Base-by-base conservation (phyloP, 768 basidiomycete genomes). In the Brasilioporus rufonigricans region DNA sequence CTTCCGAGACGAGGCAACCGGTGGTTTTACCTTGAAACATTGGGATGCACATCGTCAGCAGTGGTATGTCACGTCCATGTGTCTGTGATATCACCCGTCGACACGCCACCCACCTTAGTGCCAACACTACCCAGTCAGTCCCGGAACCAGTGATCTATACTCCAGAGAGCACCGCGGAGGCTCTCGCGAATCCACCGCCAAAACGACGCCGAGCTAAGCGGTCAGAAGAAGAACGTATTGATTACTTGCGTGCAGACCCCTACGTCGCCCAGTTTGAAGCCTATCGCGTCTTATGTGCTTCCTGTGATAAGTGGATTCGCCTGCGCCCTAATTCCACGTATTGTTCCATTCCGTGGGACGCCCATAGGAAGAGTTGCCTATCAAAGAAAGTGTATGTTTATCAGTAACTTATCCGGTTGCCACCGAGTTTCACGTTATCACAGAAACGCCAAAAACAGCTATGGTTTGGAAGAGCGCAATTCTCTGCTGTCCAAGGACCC, bases 261-360 rank as follows among this genome's bases (percentile, higher is more conserved):
- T 88, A 89, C 61, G 87, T 91, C 39, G 86, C 83, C n/a, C 78
- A 86, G 60, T 89, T 89, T 65, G 88, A 91, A 70, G 82, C 89
- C 0, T 90, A 90, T 65, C 80, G 88, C 11, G 87, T 91, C 32
- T 77, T 90, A 11, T 91, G 89, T 69, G 86, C 84, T 44, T 83
- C 80, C 5, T 92, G 89, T 72, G 85, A 90, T 69, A 91, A 89
- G 67, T 91, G 89, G 89, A 90, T 91, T 58, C 79, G 90, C 16
- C 76, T 91, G n/a, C 79, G 89, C 9, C 88, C 89, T 41, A 92
- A 92, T 67, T 91, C 89, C 50, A 91, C 89, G 0, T 92, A 90
- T 62, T 92, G 89, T 64, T 87, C 84, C n/a, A 91, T 91, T 50
- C 89, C 89, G 0, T 91, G 89, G 89, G 88, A 91, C 65, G 89